Base-by-base conservation (phyloP, 1,284 basidiomycete genomes). In the Moesziomyces antarcticus region DNA sequence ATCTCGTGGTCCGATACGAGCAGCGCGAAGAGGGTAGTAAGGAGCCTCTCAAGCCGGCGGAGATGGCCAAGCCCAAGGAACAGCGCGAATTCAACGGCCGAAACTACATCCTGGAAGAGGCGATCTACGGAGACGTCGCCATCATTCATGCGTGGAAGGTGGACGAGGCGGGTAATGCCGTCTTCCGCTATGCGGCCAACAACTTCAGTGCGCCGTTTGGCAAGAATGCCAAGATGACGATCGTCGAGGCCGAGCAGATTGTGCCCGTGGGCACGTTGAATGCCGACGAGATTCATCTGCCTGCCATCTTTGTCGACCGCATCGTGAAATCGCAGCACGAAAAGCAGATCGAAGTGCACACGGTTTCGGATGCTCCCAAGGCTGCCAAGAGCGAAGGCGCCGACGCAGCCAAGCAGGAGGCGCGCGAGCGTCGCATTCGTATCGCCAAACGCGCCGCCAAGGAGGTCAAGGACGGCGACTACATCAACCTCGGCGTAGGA, bases 81-180 rank as follows among this genome's bases (percentile, higher is more conserved):
- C 87, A 88, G 5, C 88, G 90, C 50, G 90, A 89, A 75, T 92
- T 97, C 78, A 88, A 91, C 74, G 94, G 93, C 22, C 89, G 91
- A 79, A 88, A 89, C 83, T 97, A 91, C 86, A 87, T 98, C 42
- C 87, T 97, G 79, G 95, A 99, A 85, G 90, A 92, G 24, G 90
- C 93, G 9, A 90, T 97, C 78, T 87, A 89, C 43, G 94, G 92
- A 27, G 93, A 94, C 84, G 90, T 93, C 56, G 95, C 94, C 24
- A 91, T 98, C 82, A 86, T 99, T 48, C 88, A 91, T 62, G 96
- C 94, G 8, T 97, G 94, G 94, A 97, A 97, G 86, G 95, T 91
- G 14, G 96, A 98, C 82, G 93, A 94, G 83, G 82, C 83, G 48
- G 86, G 86, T 21, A 86, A 86, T 73, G 84, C 84, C 55, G 66